Evolutionary conservation across 2,329 filamentous ascomycete species (phyloP), one percentile per base, ranked within the genome.

Genomic region (Coniella vitis): DNA sequence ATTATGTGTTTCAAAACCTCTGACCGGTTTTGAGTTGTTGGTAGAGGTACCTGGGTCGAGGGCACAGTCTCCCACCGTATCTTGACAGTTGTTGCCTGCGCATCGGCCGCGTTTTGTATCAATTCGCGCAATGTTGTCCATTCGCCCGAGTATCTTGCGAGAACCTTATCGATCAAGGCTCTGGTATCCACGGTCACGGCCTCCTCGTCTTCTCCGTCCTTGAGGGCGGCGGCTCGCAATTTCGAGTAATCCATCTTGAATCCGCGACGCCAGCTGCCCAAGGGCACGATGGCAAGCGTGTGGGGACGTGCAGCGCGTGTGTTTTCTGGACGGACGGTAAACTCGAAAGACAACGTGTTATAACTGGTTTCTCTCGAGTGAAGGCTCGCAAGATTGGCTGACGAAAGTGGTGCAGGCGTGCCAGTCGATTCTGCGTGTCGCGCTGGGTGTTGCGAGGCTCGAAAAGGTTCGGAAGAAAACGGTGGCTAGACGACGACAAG

Each of bases 41-140:
- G 77, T 7, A 91, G 79, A 7, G 90, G 86, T 4, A 94, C 79
- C 12, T 78, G 83, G 3, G 83, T 79, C 29, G 91, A 96, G 2
- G 91, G 90, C 14, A 87, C 68, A 2, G 91, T 95, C 65, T 98
- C 91, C 73, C 93, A 95, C 59, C 86, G 90, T 63, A 98, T 88
- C 39, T 81, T 86, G 57, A 97, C 91, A 48, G 83, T 90, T 14
- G 84, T 87, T 41, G 93, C 93, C 62, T 90, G 87, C 19, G 93
- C 93, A 71, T 98, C 93, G 55, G 93, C 91, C n/a, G 93, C 93
- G 64, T 98, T 98, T 63, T 98, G 93, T 38, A 98, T 90, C 53
- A 98, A 82, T 65, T 98, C 93, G 73, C 93, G 82, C 16, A 98
- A 71, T 8, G 79, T 86, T 5, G 81, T 90, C 84, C 91, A 96